Percentiles rank a stretch among this genome's conserved stretches.
Conservation (phyloP, 2,329 filamentous ascomycete species). For the Exserohilum turcica region DNA sequence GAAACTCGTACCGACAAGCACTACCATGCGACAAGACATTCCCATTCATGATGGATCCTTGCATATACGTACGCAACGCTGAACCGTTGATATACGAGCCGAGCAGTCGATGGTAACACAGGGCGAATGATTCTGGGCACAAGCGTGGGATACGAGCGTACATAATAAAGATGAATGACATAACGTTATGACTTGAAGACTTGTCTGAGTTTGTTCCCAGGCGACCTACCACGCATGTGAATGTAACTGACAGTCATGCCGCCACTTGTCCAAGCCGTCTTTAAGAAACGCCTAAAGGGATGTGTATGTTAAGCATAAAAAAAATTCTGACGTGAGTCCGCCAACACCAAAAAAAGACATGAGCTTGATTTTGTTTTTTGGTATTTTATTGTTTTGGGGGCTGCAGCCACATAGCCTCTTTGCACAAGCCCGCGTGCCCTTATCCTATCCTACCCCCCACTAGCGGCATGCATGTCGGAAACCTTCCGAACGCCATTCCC, state of each 20-base stretch:
- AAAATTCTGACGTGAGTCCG: no score
- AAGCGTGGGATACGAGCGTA: background rate
- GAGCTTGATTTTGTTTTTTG: no score
- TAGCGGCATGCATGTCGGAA: background rate
- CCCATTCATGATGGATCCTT: background rate
- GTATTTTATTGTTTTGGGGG: no score
- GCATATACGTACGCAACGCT: background rate
- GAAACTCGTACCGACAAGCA: background rate
- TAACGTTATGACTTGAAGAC: background rate
- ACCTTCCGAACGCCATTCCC: background rate
- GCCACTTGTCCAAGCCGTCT: no score
- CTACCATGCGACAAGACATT: slow-evolving; percentile 7
- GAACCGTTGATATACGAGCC: background rate
- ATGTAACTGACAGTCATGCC: no score
- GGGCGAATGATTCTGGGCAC: background rate
- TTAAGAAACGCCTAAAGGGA: no score
- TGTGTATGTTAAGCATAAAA: no score
- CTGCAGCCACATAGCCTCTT: no score
- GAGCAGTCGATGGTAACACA: no score
- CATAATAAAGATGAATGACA: slow-evolving; percentile 2
- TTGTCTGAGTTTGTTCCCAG: no score
- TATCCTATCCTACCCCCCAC: background rate
- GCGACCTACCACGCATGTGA: no score
- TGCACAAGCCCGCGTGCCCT: background rate
- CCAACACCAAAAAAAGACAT: no score